Evolutionary conservation across 768 basidiomycete genomes (phyloP), one percentile per base, ranked within the genome.

Genomic region (Baorangia bicolor): DNA sequence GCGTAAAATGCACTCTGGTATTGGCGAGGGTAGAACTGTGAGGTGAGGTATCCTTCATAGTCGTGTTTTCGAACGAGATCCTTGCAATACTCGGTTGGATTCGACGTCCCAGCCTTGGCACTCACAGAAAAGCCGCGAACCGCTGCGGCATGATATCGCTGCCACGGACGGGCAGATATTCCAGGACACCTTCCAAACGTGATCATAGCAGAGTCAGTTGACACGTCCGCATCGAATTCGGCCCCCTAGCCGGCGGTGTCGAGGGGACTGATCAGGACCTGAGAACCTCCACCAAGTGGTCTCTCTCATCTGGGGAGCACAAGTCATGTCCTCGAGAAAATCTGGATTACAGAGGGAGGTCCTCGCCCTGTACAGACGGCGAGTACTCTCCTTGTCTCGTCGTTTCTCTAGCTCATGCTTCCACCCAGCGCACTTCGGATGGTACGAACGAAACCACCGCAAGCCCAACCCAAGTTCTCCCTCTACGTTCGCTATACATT

Each of bases 31-130:
- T 83, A 93, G 68, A 90, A 82, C 39, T 85, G 84, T 5, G 85
- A 83, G 30, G 79, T 75, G 28, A 94, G 76, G 66, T 80, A 92
- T 16, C 87, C 85, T 49, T 92, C 90, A 67, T 92, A 90, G 76
- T 94, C 92, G 64, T 90, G 83, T 73, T 84, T 88, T 56, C 78
- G 84, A 50, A 94, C 86, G 53, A 89, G 75, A 35, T 83, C 77
- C 55, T 69, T 79, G 80, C 92, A 94, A 65, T 91, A 92, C 41
- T 76, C 77, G 16, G 72, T 66, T 38, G 87, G 80, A 60, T 84
- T 65, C 34, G 68, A 65, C 23, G 63, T 58, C 45, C 67, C 70
- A 28, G 34, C 45, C 27, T n/a, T 51, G 37, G 45, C 25, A 37
- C 39, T 52, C 33, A 56, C 41, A 48, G 61, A 61, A 51, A 66